phyloP scores from a whole-genome alignment of 176 grass and related monocot species.

The Metroxylon sagu region DNA sequence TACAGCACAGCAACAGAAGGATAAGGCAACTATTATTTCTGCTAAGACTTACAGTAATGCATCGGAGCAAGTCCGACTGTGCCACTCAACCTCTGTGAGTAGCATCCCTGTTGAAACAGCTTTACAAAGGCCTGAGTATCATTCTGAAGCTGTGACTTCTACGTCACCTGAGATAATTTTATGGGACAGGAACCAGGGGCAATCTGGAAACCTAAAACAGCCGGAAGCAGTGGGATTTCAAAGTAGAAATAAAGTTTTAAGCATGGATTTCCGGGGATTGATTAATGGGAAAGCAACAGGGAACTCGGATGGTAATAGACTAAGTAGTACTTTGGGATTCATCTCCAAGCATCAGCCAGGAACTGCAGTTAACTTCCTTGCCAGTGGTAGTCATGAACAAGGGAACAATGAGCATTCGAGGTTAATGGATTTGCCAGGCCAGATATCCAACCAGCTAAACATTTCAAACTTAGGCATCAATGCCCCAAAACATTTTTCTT shows the following conservation, averaged over 20 bases:
- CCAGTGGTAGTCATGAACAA: slow-evolving; percentile 35
- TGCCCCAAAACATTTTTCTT: slow-evolving; percentile 41
- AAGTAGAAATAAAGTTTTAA: slow-evolving; percentile 35
- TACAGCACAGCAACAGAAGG: slow-evolving; percentile 31
- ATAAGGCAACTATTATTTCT: slow-evolving; percentile 27
- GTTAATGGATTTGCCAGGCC: slow-evolving; percentile 29
- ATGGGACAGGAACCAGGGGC: slow-evolving; percentile 30
- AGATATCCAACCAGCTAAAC: slow-evolving; percentile 30
- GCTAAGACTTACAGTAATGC: slow-evolving; percentile 21
- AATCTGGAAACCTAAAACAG: slow-evolving; percentile 44
- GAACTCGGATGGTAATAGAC: slow-evolving; percentile 32
- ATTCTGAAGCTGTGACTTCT: slow-evolving; percentile 28
- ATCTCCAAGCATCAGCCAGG: slow-evolving; percentile 51
- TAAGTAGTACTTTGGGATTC: slow-evolving; percentile 33
- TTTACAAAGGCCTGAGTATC: slow-evolving; percentile 25
- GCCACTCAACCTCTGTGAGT: slow-evolving; percentile 24
- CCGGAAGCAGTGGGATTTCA: slow-evolving; percentile 33
- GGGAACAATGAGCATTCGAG: slow-evolving; percentile 37
- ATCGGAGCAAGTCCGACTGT: slow-evolving; percentile 27
- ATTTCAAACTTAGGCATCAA: slow-evolving; percentile 34
- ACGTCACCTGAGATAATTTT: slow-evolving; percentile 22
- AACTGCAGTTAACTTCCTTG: slow-evolving; percentile 28
- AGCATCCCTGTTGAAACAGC: slow-evolving; percentile 21
- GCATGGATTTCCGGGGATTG: slow-evolving; percentile 37
- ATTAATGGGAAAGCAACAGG: slow-evolving; percentile 41